Base-by-base conservation (phyloP, 148 eudicot species). In the Silene latifolia region DNA sequence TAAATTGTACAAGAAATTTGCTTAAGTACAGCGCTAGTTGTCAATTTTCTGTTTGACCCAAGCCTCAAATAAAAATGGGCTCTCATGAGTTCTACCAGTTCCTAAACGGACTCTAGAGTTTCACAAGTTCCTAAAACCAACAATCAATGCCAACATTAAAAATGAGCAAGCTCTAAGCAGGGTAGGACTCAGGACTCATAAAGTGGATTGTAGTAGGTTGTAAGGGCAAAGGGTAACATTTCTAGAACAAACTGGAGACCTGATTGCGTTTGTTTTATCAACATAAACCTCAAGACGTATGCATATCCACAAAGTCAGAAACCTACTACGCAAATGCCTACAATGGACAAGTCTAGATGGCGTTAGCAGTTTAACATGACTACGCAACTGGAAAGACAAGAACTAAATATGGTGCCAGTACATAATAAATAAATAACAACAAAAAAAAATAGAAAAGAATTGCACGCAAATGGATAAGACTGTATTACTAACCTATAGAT, bases 401-500 rank as follows among this genome's bases (percentile, higher is more conserved):
- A 54, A 56, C 64, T 65, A 65, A 27, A 47, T 24, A 58, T 23
- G 53, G 57, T 12, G 5, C 14, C 42, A 65, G 27, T 8, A 64
- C 35, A 10, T 18, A 7, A 48, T 5, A 68, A 7, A 48, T 5
- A 68, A 27, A 27, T 19, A 63, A 69, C 9, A n/a, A 47, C 17
- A 63, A 35, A 15, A 15, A 70, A 25, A 58, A 69, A 54, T 47
- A 69, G 18, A 18, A 67, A 9, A 23, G 1, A 39, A 48, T 23
- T 6, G 51, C 44, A 67, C 18, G 59, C 32, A 59, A 71, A 20
- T 39, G 69, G 67, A 72, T 32, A 61, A 77, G 12, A 74, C 17
- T 18, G 47, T 27, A 71, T 65, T 44, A 81, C 91, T 68, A 72
- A 92, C 99, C 99, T 81, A 84, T 88, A 35, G 90, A 85, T 69